A percentile compares a stretch with the other conserved stretches of the same genome.
These are phyloP conservation scores for Sindora glabra DNA, from an alignment of 306 rosid genomes.

Conservation along the genomic window DNA sequence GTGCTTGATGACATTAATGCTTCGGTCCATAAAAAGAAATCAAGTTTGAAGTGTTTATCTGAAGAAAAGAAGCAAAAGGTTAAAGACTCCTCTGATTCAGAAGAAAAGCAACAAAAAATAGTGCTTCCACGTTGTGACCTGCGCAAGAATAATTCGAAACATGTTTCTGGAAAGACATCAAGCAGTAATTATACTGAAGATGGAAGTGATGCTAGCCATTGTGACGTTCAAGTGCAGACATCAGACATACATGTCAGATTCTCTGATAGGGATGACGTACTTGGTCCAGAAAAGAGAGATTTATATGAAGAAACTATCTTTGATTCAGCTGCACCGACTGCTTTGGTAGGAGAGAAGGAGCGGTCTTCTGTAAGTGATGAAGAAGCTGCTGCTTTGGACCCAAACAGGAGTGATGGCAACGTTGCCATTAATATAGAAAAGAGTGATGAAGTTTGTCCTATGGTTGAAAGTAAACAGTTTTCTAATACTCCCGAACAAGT, in stretches of 20 bases:
- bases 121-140: constrained; percentile 42
- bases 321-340: constrained; percentile 30
- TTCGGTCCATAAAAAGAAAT: constrained; percentile 35
- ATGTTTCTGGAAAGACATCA: constrained; percentile 34
- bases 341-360: constrained; percentile 40
- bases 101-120: constrained; percentile 29
- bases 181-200: constrained; percentile 23
- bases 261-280: constrained; percentile 41
- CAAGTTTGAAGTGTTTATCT: constrained; percentile 29
- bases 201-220: constrained; percentile 25
- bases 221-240: constrained; percentile 23
- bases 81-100: constrained; percentile 16
- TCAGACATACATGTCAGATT: constrained; percentile 46
- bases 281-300: constrained; percentile 31
- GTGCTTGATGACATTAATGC: constrained; percentile 26
- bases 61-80: constrained; percentile 32
- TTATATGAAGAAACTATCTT: constrained; percentile 36
- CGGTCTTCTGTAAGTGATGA: constrained; percentile 39
- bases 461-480: constrained; percentile 41
- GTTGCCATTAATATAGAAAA: constrained; percentile 20
- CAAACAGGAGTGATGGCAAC: constrained; percentile 13
- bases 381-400: constrained; percentile 40
- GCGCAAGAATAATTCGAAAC: constrained; percentile 40
- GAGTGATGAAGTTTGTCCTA: constrained; percentile 28
- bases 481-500: constrained; percentile 30